Percentiles rank a stretch among this genome's conserved stretches.
phyloP scores from a whole-genome alignment of 2,329 filamentous ascomycete species.

The Aspergillus flavus region DNA sequence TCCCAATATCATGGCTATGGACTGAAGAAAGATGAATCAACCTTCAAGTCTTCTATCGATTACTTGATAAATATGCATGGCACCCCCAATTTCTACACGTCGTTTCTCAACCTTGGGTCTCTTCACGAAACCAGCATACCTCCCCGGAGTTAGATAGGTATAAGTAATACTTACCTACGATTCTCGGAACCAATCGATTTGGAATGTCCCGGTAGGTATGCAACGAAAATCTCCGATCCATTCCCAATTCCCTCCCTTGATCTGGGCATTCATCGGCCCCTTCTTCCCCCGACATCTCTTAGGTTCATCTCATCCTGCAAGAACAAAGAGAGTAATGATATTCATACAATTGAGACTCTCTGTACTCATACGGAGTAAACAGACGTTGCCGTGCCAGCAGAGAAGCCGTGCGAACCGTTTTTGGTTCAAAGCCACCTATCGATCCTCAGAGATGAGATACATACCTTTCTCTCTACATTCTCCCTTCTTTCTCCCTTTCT shows the following conservation, averaged over 20 bases:
- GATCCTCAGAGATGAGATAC: background rate
- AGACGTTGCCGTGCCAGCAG: constrained; percentile 9
- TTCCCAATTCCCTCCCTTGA: constrained; percentile 6
- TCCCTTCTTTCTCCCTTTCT: background rate
- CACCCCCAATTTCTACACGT: background rate
- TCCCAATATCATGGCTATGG: background rate
- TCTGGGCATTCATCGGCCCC: background rate
- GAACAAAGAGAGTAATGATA: background rate
- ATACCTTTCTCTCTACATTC: background rate
- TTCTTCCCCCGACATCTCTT: background rate
- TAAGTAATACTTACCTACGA: too few species aligned
- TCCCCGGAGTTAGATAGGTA: background rate
- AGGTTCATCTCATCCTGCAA: background rate
- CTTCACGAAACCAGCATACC: background rate
- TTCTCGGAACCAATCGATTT: background rate
- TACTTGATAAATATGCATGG: background rate
- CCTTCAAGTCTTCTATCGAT: background rate
- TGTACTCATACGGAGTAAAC: background rate
- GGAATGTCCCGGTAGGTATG: constrained; percentile 5
- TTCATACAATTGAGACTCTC: background rate
- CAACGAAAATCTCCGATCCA: constrained; percentile 6
- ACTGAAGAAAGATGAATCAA: background rate
- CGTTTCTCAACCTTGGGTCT: constrained; percentile 2
- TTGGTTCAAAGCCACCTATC: background rate
- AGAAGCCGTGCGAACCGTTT: background rate